Percentiles rank a stretch among this genome's conserved stretches.
These are phyloP conservation scores for Xylariaceae sp. DNA, from an alignment of 2,329 filamentous ascomycete genomes.

Conservation along the genomic window DNA sequence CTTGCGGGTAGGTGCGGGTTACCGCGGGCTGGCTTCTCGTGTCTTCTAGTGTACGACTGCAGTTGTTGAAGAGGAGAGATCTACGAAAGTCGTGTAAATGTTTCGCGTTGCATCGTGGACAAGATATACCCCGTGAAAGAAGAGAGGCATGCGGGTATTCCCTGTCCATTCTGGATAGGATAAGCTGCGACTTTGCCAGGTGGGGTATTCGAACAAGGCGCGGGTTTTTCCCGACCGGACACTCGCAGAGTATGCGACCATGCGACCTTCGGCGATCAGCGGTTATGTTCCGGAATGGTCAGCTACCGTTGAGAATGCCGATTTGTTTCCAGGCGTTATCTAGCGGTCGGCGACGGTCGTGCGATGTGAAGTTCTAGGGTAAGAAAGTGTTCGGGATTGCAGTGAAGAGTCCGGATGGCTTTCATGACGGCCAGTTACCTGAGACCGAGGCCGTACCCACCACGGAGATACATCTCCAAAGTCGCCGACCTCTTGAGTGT, in stretches of 20 bases:
- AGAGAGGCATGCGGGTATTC: not conserved
- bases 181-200: not conserved
- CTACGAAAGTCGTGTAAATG: not conserved
- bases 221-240: not conserved
- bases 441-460: not conserved
- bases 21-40: not conserved
- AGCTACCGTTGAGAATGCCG: not conserved
- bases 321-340: not conserved
- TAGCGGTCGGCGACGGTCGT: not conserved
- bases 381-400: not conserved
- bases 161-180: not conserved
- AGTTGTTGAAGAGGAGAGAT: not conserved
- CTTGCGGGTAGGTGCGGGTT: not conserved
- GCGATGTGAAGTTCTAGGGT: not conserved
- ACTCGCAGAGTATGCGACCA: slow-evolving; percentile 1
- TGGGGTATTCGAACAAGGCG: slow-evolving; percentile 5
- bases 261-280: slow-evolving; percentile 13
- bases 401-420: not conserved
- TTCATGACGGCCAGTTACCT: not conserved
- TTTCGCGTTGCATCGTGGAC: not conserved
- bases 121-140: too few species aligned
- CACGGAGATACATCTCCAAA: not conserved
- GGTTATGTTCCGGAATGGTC: not conserved
- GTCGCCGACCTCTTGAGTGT: not conserved
- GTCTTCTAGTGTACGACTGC: not conserved